Conservation (phyloP, 2,329 filamentous ascomycete genomes). For the Coleophoma eucalyptorum region DNA sequence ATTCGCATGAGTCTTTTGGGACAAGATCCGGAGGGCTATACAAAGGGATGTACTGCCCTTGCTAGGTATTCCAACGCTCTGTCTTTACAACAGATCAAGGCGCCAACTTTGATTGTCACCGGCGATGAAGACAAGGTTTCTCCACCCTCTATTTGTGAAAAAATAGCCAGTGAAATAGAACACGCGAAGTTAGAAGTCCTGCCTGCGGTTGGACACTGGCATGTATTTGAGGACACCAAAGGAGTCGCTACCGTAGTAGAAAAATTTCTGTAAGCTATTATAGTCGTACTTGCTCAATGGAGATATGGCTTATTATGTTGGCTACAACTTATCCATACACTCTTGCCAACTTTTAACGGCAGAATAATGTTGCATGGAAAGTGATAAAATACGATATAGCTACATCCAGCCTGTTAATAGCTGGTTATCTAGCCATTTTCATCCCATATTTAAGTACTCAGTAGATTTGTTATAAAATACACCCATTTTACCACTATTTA, state of each 20-base stretch:
- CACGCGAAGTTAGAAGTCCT: slow-evolving; percentile 29
- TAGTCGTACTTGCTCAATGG: neutral
- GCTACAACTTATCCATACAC: no score
- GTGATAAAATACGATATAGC: no score
- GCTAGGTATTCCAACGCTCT: slow-evolving; percentile 32
- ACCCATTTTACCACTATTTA: no score
- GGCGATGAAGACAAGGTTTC: slow-evolving; percentile 42
- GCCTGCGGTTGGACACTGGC: slow-evolving; percentile 44
- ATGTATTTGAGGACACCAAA: slow-evolving; percentile 41
- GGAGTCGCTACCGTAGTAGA: slow-evolving; percentile 28
- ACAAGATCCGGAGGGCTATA: slow-evolving; percentile 50
- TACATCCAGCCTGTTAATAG: no score
- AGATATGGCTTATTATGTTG: slow-evolving; percentile 27
- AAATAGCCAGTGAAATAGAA: slow-evolving; percentile 25
- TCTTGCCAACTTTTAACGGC: no score
- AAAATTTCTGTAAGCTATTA: slow-evolving; percentile 2
- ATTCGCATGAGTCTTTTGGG: slow-evolving; percentile 38
- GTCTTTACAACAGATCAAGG: slow-evolving; percentile 28
- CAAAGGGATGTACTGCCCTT: slow-evolving; percentile 47
- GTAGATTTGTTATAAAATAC: no score
- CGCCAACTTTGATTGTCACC: slow-evolving; percentile 36
- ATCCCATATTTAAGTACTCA: no score
- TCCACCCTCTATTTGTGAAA: slow-evolving; percentile 30
- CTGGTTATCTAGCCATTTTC: no score
- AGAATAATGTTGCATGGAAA: no score